Conservation (phyloP, 2,329 filamentous ascomycete genomes). For the Aspergillus sojae region DNA sequence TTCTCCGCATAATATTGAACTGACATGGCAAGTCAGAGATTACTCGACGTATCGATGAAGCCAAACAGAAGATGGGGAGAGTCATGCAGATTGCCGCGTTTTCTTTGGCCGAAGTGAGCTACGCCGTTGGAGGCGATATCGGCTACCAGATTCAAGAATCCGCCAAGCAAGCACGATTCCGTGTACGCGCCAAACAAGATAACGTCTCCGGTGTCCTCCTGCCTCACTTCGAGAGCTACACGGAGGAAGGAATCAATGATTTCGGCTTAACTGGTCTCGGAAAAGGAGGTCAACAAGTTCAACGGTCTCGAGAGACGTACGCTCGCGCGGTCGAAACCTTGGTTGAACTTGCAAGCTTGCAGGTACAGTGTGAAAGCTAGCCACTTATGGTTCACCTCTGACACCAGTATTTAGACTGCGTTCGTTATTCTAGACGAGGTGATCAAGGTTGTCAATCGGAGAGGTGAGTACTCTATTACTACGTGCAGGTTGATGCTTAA, state of each 20-base stretch:
- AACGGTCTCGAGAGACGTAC: conserved; percentile 93
- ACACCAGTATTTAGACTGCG: conserved; percentile 64
- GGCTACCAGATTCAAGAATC: conserved; percentile 97
- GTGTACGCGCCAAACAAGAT: conserved; percentile 92
- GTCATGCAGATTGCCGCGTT: conserved; percentile 99
- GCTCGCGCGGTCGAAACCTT: conserved; percentile 92
- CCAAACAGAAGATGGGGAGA: conserved; percentile 97
- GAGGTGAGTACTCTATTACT: conserved; percentile 61
- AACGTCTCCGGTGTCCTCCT: conserved; percentile 97
- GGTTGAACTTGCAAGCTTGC: conserved; percentile 90
- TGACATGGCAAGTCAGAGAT: conserved; percentile 67
- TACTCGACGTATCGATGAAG: conserved; percentile 94
- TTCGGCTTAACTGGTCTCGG: conserved; percentile 94
- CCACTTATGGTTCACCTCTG: neutral
- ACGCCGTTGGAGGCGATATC: conserved; percentile 93
- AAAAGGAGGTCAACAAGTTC: conserved; percentile 96
- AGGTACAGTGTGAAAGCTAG: conserved; percentile 51
- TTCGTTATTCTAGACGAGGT: conserved; percentile 98
- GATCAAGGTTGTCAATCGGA: conserved; percentile 97
- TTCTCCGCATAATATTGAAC: conserved; percentile 26
- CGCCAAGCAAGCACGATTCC: conserved; percentile 87
- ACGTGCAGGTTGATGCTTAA: neutral
- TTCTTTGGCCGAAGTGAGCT: conserved; percentile 94
- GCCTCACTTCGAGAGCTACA: conserved; percentile 89
- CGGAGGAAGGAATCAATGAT: conserved; percentile 87